A percentile compares a stretch with the other conserved stretches of the same genome.
These are phyloP conservation scores for Pichia heedii DNA, from an alignment of 805 yeast genomes.

Conservation along the genomic window DNA sequence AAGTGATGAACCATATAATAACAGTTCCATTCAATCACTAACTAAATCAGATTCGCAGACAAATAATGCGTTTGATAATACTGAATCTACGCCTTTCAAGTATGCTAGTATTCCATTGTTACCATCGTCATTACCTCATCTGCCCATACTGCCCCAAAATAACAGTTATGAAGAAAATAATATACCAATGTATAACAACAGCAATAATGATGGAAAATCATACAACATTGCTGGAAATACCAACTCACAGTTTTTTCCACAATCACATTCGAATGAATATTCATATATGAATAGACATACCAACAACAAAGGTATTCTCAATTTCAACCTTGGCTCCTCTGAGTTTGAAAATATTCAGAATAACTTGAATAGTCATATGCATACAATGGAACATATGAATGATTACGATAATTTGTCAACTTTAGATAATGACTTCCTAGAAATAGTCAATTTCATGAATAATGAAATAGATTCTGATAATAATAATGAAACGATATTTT, in stretches of 20 bases:
- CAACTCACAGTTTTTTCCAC: too few relatives aligned
- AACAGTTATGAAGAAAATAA: not conserved
- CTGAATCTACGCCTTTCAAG: not conserved
- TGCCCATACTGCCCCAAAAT: not conserved
- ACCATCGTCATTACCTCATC: not conserved
- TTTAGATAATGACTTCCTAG: conserved; percentile 6
- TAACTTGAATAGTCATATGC: too few relatives aligned
- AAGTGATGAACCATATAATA: too few relatives aligned
- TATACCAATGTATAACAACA: too few relatives aligned
- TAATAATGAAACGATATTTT: conserved; percentile 2
- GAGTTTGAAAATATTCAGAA: too few relatives aligned
- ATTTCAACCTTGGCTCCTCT: too few relatives aligned
- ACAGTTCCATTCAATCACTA: too few relatives aligned
- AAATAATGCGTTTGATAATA: not conserved
- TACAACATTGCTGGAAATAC: too few relatives aligned
- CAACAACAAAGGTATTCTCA: too few relatives aligned
- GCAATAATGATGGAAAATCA: too few relatives aligned
- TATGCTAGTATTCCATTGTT: not conserved
- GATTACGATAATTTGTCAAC: not conserved
- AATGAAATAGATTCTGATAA: conserved; percentile 1
- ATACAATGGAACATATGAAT: not conserved
- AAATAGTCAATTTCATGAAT: conserved; percentile 3
- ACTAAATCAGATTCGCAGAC: not conserved
- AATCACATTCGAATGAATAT: too few relatives aligned
- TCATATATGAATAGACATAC: too few relatives aligned